Evolutionary conservation across 2,329 filamentous ascomycete genomes (phyloP), one percentile per base, ranked within the genome.

Genomic region (Apiospora hydei): DNA sequence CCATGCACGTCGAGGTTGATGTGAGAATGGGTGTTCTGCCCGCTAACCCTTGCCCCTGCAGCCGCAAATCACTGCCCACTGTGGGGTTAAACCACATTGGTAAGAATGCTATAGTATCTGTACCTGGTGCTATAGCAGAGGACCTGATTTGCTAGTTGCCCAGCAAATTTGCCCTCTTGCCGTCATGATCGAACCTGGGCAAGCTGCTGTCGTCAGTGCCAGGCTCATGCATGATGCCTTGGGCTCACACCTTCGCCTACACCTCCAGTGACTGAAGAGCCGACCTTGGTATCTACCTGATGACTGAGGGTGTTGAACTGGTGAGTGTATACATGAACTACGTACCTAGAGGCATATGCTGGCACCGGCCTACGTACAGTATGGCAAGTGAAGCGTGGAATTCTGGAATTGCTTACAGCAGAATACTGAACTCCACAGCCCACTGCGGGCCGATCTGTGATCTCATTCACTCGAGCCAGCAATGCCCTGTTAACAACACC

Each of bases 391-490:
- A 14, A 46, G 13, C 44, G 44, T 16, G 16, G 44, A 13, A 46
- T 5, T 16, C 46, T 26, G 10, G 13, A 14, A 11, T 11, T 43
- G 1, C 41, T 43, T 43, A 43, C 41, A 11, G 4, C 24, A 38
- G 34, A 38, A 41, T 64, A 41, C 34, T 64, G 10, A n/a, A 18
- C 57, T 41, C 57, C 57, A 64, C 57, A 5, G 57, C 34, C 34
- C 57, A 64, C 30, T 64, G 34, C 57, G 57, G 57, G n/a, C 41
- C 34, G 57, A 41, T 64, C 34, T 64, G 57, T 64, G 57, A 64
- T 64, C 57, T 64, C 57, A 64, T 64, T n/a, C 57, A 64, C 30
- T 64, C 57, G 57, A 64, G 57, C 57, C 34, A 64, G 34, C 57
- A 64, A 64, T 64, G 57, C 57, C 57, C 57, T n/a, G 18, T 13